A percentile compares a stretch with the other conserved stretches of the same genome.
These are phyloP conservation scores for Balakata baccata DNA, from an alignment of 345 rosid genomes.

Conservation along the genomic window DNA sequence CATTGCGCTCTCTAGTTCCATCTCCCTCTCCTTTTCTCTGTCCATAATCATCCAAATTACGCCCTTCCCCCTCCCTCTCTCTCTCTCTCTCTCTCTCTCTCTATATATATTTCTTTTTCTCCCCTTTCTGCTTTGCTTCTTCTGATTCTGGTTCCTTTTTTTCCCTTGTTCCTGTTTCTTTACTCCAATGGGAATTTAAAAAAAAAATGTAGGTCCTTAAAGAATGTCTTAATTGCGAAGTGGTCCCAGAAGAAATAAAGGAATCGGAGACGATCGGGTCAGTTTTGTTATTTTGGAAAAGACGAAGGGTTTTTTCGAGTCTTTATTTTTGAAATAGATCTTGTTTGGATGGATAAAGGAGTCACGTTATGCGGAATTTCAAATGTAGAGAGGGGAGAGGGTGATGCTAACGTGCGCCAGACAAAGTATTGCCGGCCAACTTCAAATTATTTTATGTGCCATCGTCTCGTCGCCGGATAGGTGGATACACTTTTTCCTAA, in stretches of 20 bases:
- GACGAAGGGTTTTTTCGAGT: not conserved
- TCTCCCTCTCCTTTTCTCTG: constrained; percentile 98
- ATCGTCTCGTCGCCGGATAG: too few species aligned
- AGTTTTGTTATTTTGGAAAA: not conserved
- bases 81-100: too few species aligned
- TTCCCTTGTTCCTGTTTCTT: not conserved
- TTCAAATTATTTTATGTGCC: constrained; percentile 12
- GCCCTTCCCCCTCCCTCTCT: too few species aligned
- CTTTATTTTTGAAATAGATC: not conserved
- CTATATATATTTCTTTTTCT: constrained; percentile 43
- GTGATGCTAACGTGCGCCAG: constrained; percentile 28
- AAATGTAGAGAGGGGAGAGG: constrained; percentile 1
- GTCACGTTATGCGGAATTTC: constrained; percentile 10
- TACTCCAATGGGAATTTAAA: constrained; percentile 14
- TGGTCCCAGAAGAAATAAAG: not conserved
- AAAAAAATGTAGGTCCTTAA: constrained; percentile 29
- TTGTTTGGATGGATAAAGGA: constrained; percentile 1
- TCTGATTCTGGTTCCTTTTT: constrained; percentile 25
- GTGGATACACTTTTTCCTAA: too few species aligned
- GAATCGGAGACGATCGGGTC: not conserved
- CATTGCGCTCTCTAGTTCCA: constrained; percentile 99
- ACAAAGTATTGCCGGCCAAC: constrained; percentile 21
- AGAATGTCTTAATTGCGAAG: constrained; percentile 17
- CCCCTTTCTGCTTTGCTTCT: constrained; percentile 22
- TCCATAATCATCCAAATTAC: constrained; percentile 84